Evolutionary conservation across 495 filamentous ascomycete species (phyloP).

Genomic region (Polyplosphaeria fusca): DNA sequence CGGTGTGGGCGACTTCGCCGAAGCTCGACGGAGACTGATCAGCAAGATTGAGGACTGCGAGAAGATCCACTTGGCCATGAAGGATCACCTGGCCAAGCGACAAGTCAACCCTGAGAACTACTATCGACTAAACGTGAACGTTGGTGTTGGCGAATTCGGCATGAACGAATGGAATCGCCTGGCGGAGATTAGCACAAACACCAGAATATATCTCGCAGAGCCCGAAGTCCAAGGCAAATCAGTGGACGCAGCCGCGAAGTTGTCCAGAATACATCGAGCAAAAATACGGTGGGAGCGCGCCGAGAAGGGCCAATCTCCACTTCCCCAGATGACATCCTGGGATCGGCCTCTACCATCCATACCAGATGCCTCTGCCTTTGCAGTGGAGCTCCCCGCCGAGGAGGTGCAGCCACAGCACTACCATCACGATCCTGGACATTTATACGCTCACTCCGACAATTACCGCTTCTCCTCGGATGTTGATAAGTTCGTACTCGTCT

Average conservation of each 20-base stretch:
- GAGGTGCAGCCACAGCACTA: constrained; percentile 43
- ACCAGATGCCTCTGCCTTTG: constrained; percentile 46
- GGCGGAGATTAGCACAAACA: constrained; percentile 88
- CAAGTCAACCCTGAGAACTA: constrained; percentile 87
- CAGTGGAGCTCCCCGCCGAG: constrained; percentile 65
- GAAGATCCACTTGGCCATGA: constrained; percentile 80
- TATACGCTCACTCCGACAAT: constrained; percentile 26
- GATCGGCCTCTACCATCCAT: constrained; percentile 35
- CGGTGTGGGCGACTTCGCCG: constrained; percentile 73
- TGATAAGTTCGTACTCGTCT: constrained; percentile 62
- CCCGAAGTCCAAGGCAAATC: constrained; percentile 69
- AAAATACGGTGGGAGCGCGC: constrained; percentile 47
- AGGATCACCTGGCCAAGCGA: constrained; percentile 69
- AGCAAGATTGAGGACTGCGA: constrained; percentile 94
- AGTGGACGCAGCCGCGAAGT: constrained; percentile 69
- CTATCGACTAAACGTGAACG: constrained; percentile 94
- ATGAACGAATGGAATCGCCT: constrained; percentile 98
- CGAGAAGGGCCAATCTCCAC: constrained; percentile 19
- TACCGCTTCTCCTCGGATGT: constrained; percentile 41
- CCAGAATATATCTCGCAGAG: constrained; percentile 74
- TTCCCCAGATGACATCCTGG: constrained; percentile 17
- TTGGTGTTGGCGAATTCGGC: constrained; percentile 94
- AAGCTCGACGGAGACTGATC: constrained; percentile 78
- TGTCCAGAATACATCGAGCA: constrained; percentile 77
- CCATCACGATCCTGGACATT: constrained; percentile 25